These are phyloP conservation scores for Fusarium bulbicola DNA, from an alignment of 2,329 filamentous ascomycete species.

Conservation along the genomic window DNA sequence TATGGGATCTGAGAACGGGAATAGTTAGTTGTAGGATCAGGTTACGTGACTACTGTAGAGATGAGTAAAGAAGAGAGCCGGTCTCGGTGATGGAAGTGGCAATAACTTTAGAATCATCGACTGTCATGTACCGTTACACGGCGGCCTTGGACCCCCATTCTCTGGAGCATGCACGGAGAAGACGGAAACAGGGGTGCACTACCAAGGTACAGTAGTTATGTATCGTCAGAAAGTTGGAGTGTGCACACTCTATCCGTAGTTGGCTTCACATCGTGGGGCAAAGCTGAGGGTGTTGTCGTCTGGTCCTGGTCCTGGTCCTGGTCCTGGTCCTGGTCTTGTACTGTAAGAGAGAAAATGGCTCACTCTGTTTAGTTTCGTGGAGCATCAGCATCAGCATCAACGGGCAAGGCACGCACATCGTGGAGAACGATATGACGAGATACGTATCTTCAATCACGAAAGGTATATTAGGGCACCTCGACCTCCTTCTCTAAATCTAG, in stretches of 20 bases:
- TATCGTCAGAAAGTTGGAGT: conserved; percentile 19
- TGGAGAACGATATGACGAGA: conserved; percentile 19
- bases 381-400: conserved; percentile 28
- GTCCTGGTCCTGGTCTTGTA: neutral
- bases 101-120: neutral
- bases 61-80: neutral
- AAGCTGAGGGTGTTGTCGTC: conserved; percentile 35
- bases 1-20: neutral
- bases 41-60: neutral
- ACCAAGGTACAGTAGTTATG: neutral
- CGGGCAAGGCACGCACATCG: conserved; percentile 14
- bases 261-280: conserved; percentile 42
- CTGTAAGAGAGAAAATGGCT: conserved; percentile 41
- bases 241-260: conserved; percentile 13
- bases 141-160: conserved; percentile 7
- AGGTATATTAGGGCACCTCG: conserved; percentile 40
- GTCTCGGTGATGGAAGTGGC: neutral
- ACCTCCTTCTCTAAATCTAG: neutral
- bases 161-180: conserved; percentile 14
- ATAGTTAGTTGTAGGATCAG: neutral
- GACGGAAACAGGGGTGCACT: conserved; percentile 18
- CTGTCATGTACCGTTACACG: neutral
- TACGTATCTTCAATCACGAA: conserved; percentile 38
- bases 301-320: neutral
- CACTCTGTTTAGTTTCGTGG: conserved; percentile 41